A percentile compares a stretch with the other conserved stretches of the same genome.
phyloP scores from a whole-genome alignment of 1,284 basidiomycete species.

The Ustanciosporium gigantosporum region DNA sequence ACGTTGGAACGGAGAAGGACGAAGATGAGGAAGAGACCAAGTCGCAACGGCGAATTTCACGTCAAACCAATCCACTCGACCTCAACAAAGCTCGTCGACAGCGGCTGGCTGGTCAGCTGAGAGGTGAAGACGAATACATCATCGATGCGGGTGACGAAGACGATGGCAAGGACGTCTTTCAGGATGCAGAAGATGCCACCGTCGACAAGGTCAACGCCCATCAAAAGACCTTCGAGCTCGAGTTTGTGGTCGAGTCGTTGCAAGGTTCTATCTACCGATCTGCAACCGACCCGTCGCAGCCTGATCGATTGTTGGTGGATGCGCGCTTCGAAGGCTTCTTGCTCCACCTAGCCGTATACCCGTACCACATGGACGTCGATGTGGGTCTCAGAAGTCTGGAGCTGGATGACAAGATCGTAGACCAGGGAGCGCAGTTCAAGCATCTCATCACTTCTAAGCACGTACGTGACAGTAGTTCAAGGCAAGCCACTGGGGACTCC shows the following conservation, averaged over 20 bases:
- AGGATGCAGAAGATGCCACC: conserved; percentile 52
- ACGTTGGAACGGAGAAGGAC: conserved; percentile 6
- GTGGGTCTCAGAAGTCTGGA: conserved; percentile 73
- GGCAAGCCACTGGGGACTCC: conserved; percentile 21
- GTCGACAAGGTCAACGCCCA: conserved; percentile 64
- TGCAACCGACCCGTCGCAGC: conserved; percentile 64
- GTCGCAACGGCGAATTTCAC: conserved; percentile 3
- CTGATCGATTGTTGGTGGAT: conserved; percentile 77
- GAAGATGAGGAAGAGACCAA: conserved; percentile 5
- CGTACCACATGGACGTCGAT: conserved; percentile 79
- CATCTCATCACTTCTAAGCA: conserved; percentile 77
- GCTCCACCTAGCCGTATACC: conserved; percentile 48
- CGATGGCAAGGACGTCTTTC: conserved; percentile 49
- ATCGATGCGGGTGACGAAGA: conserved; percentile 47
- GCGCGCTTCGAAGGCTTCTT: conserved; percentile 78
- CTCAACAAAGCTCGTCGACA: conserved; percentile 47
- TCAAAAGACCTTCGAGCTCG: conserved; percentile 85
- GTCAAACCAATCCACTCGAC: conserved; percentile 35
- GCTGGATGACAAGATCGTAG: conserved; percentile 69
- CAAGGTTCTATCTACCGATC: conserved; percentile 80
- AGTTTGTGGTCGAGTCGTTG: conserved; percentile 87
- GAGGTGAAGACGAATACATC: conserved; percentile 49
- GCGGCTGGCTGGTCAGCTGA: conserved; percentile 48
- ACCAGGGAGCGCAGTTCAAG: conserved; percentile 65
- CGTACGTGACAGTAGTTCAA: conserved; percentile 53